Conservation (phyloP, 2,329 filamentous ascomycete genomes). For the Calonectria pteridis region DNA sequence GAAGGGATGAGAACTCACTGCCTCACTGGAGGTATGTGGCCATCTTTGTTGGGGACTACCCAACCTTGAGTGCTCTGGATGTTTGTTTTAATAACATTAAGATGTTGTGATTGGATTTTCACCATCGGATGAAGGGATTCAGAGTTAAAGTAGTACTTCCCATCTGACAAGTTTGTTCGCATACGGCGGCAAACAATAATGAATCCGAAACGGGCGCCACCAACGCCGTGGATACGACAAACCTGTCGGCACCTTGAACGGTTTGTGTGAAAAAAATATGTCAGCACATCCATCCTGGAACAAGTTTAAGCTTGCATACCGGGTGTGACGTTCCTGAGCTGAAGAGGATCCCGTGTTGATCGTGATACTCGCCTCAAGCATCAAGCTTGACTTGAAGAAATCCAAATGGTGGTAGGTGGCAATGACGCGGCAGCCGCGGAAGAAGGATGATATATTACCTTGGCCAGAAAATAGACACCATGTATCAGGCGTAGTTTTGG, state of each 20-base stretch:
- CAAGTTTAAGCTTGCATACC: neutral
- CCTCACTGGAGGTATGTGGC: neutral
- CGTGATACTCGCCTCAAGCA: neutral
- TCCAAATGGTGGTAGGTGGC: neutral
- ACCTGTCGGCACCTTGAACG: neutral
- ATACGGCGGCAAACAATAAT: neutral
- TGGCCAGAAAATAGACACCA: neutral
- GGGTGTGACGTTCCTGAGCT: neutral
- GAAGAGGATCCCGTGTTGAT: neutral
- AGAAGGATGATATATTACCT: neutral
- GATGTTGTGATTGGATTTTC: neutral
- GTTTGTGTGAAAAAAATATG: neutral
- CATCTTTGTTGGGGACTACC: neutral
- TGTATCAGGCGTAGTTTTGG: neutral
- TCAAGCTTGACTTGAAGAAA: neutral
- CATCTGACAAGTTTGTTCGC: neutral
- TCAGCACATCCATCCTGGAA: neutral
- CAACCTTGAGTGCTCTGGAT: neutral
- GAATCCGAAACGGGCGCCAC: constrained; percentile 1
- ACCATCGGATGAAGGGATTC: neutral
- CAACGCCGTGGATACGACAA: neutral
- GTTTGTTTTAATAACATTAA: neutral
- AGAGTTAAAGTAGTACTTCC: neutral
- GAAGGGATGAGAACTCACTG: neutral
- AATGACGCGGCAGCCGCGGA: neutral